Evolutionary conservation across 2,329 filamentous ascomycete species (phyloP).

Genomic region (Cryoendolithus antarcticus): DNA sequence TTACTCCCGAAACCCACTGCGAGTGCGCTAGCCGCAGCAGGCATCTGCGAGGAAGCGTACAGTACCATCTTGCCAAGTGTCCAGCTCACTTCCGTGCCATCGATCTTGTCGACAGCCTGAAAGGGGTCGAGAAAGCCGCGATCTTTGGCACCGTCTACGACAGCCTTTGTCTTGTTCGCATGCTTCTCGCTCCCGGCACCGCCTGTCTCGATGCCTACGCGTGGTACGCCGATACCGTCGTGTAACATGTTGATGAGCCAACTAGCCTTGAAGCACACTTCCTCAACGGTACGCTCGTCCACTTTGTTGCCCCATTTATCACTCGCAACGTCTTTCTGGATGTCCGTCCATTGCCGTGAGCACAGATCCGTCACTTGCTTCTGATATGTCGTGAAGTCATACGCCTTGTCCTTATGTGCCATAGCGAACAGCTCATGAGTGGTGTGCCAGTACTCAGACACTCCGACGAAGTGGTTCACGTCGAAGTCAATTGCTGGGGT

Average conservation of each 20-base stretch:
- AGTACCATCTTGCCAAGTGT: constrained; percentile 93
- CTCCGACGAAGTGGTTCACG: constrained; percentile 93
- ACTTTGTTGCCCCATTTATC: constrained; percentile 67
- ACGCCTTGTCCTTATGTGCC: constrained; percentile 64
- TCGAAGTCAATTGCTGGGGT: constrained; percentile 94
- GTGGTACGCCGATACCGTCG: constrained; percentile 86
- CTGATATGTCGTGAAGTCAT: constrained; percentile 85
- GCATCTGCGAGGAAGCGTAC: constrained; percentile 82
- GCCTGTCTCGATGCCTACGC: constrained; percentile 53
- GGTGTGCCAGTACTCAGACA: constrained; percentile 98
- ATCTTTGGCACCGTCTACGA: constrained; percentile 55
- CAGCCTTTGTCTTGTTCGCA: constrained; percentile 61
- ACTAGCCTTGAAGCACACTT: constrained; percentile 94
- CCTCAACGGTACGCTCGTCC: constrained; percentile 58
- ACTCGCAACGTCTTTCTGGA: constrained; percentile 51
- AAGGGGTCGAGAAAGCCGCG: constrained; percentile 75
- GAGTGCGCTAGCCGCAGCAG: constrained; percentile 48
- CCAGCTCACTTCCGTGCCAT: constrained; percentile 89
- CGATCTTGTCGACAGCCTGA: constrained; percentile 84
- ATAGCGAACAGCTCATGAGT: constrained; percentile 85
- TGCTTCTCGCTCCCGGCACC: constrained; percentile 42
- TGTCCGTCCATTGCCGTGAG: constrained; percentile 65
- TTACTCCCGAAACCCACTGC: constrained; percentile 94
- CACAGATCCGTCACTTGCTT: constrained; percentile 75
- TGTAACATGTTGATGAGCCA: constrained; percentile 97